phyloP scores from a whole-genome alignment of 257 asterid genomes.

The Nicotiana obtusifolia region DNA sequence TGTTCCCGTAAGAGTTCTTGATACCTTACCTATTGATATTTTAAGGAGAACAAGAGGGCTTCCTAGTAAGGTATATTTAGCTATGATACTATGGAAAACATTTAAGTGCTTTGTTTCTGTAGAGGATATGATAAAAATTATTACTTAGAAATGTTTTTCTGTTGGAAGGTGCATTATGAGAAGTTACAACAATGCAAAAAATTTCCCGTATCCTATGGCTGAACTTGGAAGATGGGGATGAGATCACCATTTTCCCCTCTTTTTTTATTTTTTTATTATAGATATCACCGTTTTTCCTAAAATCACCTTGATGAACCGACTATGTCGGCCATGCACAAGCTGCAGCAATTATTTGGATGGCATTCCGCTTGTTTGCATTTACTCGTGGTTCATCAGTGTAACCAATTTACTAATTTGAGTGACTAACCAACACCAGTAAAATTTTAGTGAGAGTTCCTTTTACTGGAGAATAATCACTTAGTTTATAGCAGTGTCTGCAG shows the following conservation, averaged over 20 bases:
- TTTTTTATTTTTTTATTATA: too few relatives aligned
- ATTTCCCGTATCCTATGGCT: background rate
- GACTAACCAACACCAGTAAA: background rate
- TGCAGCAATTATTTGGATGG: background rate
- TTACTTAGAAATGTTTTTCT: background rate
- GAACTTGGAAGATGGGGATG: background rate
- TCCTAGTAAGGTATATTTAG: constrained; percentile 54
- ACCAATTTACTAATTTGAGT: background rate
- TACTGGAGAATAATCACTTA: too few relatives aligned
- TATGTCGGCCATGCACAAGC: background rate
- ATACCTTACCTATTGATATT: constrained; percentile 40
- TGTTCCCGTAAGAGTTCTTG: constrained; percentile 74
- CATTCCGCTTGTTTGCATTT: background rate
- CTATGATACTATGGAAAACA: background rate
- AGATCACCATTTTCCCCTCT: background rate
- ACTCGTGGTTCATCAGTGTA: background rate
- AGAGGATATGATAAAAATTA: background rate
- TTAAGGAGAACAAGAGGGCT: constrained; percentile 62
- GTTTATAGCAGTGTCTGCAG: too few relatives aligned
- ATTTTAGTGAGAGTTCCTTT: too few relatives aligned
- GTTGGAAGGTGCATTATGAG: background rate
- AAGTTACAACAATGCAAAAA: background rate
- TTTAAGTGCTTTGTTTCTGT: background rate
- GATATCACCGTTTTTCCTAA: background rate
- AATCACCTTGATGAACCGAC: background rate